Evolutionary conservation across 1,284 basidiomycete species (phyloP).

Genomic region (Fistulinella cinereoalba): DNA sequence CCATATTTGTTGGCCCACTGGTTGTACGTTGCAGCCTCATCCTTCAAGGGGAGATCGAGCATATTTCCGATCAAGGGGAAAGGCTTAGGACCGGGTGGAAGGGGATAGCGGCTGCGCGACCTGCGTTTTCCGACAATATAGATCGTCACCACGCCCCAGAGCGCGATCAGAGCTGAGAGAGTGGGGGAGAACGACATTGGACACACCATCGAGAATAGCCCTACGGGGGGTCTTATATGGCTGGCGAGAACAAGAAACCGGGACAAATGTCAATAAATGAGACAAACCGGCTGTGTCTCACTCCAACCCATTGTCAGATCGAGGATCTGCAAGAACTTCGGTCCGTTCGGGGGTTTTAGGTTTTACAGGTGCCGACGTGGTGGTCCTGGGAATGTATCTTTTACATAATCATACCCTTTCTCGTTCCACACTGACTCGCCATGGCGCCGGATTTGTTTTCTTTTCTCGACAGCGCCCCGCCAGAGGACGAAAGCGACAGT

Average conservation of each 20-base stretch:
- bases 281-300: too few relatives aligned
- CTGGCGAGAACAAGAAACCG: too few relatives aligned
- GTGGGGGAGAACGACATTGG: slow-evolving; percentile 20
- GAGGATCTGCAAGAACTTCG: too few relatives aligned
- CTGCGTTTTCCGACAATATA: slow-evolving; percentile 18
- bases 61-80: slow-evolving; percentile 36
- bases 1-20: slow-evolving; percentile 34
- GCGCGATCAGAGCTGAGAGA: slow-evolving; percentile 21
- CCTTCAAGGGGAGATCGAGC: slow-evolving; percentile 27
- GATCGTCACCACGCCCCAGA: slow-evolving; percentile 21
- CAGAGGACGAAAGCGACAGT: slow-evolving; percentile 22
- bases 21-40: slow-evolving; percentile 32
- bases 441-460: slow-evolving; percentile 30
- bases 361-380: too few relatives aligned
- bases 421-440: background rate
- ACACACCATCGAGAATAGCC: too few relatives aligned
- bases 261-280: too few relatives aligned
- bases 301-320: too few relatives aligned
- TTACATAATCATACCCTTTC: background rate
- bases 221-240: too few relatives aligned
- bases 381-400: too few relatives aligned
- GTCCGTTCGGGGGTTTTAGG: too few relatives aligned
- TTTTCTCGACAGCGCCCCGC: slow-evolving; percentile 22
- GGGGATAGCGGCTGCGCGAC: slow-evolving; percentile 7
- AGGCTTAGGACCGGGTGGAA: slow-evolving; percentile 34